Base-by-base conservation (phyloP, 2,329 filamentous ascomycete genomes). In the Fusarium odoratissimum region DNA sequence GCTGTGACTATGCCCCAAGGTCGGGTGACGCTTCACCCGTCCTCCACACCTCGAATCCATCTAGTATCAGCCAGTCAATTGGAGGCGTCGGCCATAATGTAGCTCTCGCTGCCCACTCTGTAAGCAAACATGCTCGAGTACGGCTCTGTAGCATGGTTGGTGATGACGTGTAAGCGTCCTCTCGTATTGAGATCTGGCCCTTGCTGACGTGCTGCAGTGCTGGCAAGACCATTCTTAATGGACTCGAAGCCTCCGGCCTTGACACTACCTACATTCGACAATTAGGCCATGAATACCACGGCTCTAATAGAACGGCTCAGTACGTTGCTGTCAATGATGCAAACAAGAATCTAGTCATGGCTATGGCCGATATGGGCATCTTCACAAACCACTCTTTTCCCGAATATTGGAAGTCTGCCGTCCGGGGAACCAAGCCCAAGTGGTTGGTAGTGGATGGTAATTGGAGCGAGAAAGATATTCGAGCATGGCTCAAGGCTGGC, bases 361-460 rank as follows among this genome's bases (percentile, higher is more conserved):
- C 95, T 49, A 97, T 98, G 94, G 95, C 95, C 8, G 96, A 98
- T 79, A 98, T 98, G 95, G 89, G 87, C 61, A 95, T 97, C 75
- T 89, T 97, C 52, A 87, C 90, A n/a, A 79, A 83, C 21, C 83
- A 87, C 67, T 84, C 85, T 1, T 87, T 88, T 69, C 81, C 86
- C 0, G 80, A 85, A 13, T 83, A 87, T 72, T 94, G 92, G 91
- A 86, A 87, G 55, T 86, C 89, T 3, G 84, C 89, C 33, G 83
- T 94, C 12, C 80, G 83, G 17, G 81, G 84, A 6, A 84, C 87
- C 17, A 86, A 84, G 75, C 93, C 91, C n/a, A 89, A 89, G 70
- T 96, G 93, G 90, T 85, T 96, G 33, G 91, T 97, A 10, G 86
- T 97, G 13, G 96, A 99, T 79, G 94, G 90, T 21, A 98, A 98